phyloP scores from a whole-genome alignment of 495 filamentous ascomycete species.

The Bathelium albidoporum region DNA sequence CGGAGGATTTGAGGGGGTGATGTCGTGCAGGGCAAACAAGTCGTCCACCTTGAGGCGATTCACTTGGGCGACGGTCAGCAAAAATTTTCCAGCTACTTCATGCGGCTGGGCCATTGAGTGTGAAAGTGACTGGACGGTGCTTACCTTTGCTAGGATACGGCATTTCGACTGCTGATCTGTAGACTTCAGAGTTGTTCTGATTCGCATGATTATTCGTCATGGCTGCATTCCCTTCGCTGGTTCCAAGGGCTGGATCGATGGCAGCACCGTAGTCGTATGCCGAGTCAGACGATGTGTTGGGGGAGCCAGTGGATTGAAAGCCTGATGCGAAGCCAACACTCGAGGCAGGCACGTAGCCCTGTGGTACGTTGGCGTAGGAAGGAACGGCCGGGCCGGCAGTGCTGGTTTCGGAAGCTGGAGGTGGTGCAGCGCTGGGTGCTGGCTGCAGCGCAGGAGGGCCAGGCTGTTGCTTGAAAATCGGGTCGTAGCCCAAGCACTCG shows the following conservation, averaged over 20 bases:
- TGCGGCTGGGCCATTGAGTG: background rate
- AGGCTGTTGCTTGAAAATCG: slow-evolving; percentile 86
- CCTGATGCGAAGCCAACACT: slow-evolving; percentile 51
- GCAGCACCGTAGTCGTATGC: slow-evolving; percentile 52
- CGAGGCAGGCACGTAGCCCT: slow-evolving; percentile 48
- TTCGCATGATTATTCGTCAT: slow-evolving; percentile 1
- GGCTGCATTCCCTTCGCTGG: slow-evolving; percentile 26
- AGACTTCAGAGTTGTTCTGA: background rate
- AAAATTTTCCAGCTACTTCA: background rate
- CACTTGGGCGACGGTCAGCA: slow-evolving; percentile 36
- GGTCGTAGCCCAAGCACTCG: slow-evolving; percentile 95
- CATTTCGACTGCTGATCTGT: background rate
- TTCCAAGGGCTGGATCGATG: slow-evolving; percentile 67
- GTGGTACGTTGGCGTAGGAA: slow-evolving; percentile 40
- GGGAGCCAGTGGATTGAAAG: slow-evolving; percentile 36
- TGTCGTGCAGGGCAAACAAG: slow-evolving; percentile 56
- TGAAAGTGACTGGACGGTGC: background rate
- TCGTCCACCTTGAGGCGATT: slow-evolving; percentile 67
- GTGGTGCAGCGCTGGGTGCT: slow-evolving; percentile 42
- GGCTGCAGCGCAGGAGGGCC: slow-evolving; percentile 71
- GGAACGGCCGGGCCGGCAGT: slow-evolving; percentile 18
- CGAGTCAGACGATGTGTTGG: slow-evolving; percentile 36
- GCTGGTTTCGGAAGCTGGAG: slow-evolving; percentile 22
- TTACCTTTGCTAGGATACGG: slow-evolving; percentile 29
- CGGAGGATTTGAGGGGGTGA: slow-evolving; percentile 49